Percentiles rank a stretch among this genome's conserved stretches.
Conservation (phyloP, 192 early-diverging fungal species). For the Coemansia sp. region DNA sequence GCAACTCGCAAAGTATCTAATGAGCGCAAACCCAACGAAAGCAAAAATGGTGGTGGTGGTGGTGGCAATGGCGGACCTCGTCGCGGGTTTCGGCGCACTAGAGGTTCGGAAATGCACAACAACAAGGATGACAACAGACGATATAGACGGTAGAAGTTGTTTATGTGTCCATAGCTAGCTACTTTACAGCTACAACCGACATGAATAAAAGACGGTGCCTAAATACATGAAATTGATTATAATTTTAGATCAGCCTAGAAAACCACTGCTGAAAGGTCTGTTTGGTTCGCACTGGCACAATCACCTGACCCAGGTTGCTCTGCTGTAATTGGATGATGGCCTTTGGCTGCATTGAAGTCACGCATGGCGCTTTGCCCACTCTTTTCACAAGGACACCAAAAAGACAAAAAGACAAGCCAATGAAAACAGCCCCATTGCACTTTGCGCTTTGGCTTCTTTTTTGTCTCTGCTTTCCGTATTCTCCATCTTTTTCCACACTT, state of each 20-base stretch:
- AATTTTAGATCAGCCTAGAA: too few relatives aligned
- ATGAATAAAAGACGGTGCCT: too few relatives aligned
- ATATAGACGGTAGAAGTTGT: slow-evolving; percentile 15
- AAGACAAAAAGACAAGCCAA: background rate
- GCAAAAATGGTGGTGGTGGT: background rate
- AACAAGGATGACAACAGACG: slow-evolving; percentile 39
- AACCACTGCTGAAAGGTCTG: too few relatives aligned
- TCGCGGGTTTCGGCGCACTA: slow-evolving; percentile 27
- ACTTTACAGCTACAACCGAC: too few relatives aligned
- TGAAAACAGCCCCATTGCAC: slow-evolving; percentile 4
- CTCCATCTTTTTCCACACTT: slow-evolving; percentile 6
- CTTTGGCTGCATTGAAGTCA: too few relatives aligned
- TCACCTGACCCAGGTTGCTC: too few relatives aligned
- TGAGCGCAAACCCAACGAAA: slow-evolving; percentile 10
- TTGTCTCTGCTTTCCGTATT: background rate
- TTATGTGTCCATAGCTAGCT: too few relatives aligned
- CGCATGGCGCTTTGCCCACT: too few relatives aligned
- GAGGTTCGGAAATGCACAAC: slow-evolving; percentile 20
- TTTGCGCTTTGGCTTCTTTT: slow-evolving; percentile 13
- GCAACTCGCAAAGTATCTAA: slow-evolving; percentile 13
- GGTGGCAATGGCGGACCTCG: slow-evolving; percentile 14
- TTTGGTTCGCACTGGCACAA: too few relatives aligned
- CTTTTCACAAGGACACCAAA: too few relatives aligned
- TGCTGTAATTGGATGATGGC: too few relatives aligned
- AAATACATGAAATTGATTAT: too few relatives aligned